Evolutionary conservation across 179 eudicot species (phyloP), one percentile per base, ranked within the genome.

Genomic region (Sideroxylon spinosum): DNA sequence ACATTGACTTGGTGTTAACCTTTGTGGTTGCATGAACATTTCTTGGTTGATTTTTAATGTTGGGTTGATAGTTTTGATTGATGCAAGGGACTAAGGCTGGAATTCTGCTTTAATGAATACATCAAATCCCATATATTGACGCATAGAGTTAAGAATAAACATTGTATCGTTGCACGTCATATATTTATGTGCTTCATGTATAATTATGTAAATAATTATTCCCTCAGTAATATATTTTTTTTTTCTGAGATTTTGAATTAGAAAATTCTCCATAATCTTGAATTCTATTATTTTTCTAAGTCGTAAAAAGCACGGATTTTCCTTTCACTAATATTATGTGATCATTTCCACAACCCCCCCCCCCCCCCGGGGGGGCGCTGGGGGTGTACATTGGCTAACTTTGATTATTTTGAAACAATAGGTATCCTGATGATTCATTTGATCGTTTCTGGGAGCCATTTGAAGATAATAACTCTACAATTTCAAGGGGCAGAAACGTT

Each of bases 371-470:
- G n/a, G n/a, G n/a, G n/a, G n/a, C n/a, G n/a, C n/a, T n/a, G n/a
- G n/a, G n/a, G n/a, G n/a, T 78, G 57, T 19, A 78, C 46, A 12
- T 49, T 72, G 63, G 71, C 71, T 71, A 28, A 75, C 48, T 22
- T 28, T 50, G 55, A 68, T 6, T 50, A 23, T 56, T 60, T 79
- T 79, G 46, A 57, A 74, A 67, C 72, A 53, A 25, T 90, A 96
- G 99, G 82, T 92, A 90, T 78, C 98, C 98, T 25, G 96, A 94
- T 71, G 99, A 96, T 84, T 85, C 71, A 76, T 96, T 88, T 81
- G 95, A 91, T 87, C 98, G 99, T n/a, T 89, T 79, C 55, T 96
- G 99, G 99, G 87, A 86, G 78, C 93, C 99, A 66, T 94, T 87
- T 78, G 97, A 87, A 78, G 84, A 81, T 66, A 74, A 77, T 76